Conservation (phyloP, 352 stramenopile species). For the Pythium sp. region DNA sequence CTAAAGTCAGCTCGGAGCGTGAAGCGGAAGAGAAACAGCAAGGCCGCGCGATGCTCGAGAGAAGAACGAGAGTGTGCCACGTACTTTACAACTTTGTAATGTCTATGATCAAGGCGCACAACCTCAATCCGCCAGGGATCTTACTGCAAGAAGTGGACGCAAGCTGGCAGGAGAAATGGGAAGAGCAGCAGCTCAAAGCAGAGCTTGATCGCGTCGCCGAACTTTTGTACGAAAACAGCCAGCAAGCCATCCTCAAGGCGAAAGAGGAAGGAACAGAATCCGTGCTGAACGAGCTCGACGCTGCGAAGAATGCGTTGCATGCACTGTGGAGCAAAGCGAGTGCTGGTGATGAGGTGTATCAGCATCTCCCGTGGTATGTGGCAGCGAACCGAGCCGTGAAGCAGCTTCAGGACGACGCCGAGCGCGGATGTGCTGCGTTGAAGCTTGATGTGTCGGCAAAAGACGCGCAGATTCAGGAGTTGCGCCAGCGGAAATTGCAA, state of each 20-base stretch:
- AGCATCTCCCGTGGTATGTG: slow-evolving; percentile 64
- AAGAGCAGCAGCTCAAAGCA: slow-evolving; percentile 33
- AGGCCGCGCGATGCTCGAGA: slow-evolving; percentile 21
- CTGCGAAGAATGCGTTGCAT: slow-evolving; percentile 42
- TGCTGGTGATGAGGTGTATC: slow-evolving; percentile 27
- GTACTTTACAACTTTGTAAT: slow-evolving; percentile 31
- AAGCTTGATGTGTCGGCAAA: slow-evolving; percentile 25
- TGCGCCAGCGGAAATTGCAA: slow-evolving; percentile 28
- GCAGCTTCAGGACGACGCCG: slow-evolving; percentile 28
- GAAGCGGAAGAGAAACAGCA: slow-evolving; percentile 22
- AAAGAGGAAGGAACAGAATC: slow-evolving; percentile 28
- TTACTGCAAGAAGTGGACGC: slow-evolving; percentile 15
- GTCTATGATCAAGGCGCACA: slow-evolving; percentile 21
- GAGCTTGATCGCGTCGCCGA: slow-evolving; percentile 28
- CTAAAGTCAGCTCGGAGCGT: slow-evolving; percentile 28
- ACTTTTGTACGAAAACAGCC: slow-evolving; percentile 26
- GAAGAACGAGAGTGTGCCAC: slow-evolving; percentile 23
- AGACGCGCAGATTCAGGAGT: slow-evolving; percentile 25
- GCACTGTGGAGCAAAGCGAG: slow-evolving; percentile 21
- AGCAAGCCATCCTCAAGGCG: slow-evolving; percentile 26
- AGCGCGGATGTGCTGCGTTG: slow-evolving; percentile 22
- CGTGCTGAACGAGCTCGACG: slow-evolving; percentile 42
- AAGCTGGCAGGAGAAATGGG: slow-evolving; percentile 18
- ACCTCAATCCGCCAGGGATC: slow-evolving; percentile 8
- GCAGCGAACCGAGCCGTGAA: slow-evolving; percentile 32